phyloP scores from a whole-genome alignment of 805 yeast species.

The fission yeast (Schizosaccharomyces pombe) region DNA sequence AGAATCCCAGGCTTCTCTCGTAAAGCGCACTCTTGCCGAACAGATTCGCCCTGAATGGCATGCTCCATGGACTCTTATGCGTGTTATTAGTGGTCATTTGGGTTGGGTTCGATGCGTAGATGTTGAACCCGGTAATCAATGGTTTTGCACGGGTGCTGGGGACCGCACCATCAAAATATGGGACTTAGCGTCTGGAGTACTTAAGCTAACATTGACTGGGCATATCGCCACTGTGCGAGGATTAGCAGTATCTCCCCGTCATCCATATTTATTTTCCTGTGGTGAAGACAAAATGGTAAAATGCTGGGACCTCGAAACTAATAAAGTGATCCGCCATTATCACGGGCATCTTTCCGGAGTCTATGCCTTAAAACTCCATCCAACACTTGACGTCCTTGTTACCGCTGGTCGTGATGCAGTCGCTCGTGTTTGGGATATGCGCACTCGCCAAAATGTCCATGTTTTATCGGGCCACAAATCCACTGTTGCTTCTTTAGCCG shows the following conservation, averaged over 20 bases:
- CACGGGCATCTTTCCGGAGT: constrained; percentile 89
- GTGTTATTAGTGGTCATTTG: constrained; percentile 66
- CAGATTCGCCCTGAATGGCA: constrained; percentile 20
- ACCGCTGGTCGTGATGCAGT: constrained; percentile 80
- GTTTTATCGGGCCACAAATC: constrained; percentile 61
- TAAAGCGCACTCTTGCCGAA: not conserved
- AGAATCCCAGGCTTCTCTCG: not conserved
- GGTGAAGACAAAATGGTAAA: constrained; percentile 82
- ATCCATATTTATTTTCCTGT: constrained; percentile 75
- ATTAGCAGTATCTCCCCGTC: constrained; percentile 42
- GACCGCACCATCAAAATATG: constrained; percentile 79
- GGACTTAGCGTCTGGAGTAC: constrained; percentile 52
- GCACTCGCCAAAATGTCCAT: constrained; percentile 52
- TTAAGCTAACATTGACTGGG: constrained; percentile 63
- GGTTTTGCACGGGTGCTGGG: constrained; percentile 80
- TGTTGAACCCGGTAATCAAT: constrained; percentile 67
- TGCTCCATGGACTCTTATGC: constrained; percentile 45
- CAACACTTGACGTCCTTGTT: constrained; percentile 57
- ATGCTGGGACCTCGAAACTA: constrained; percentile 89
- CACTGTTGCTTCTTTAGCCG: constrained; percentile 43
- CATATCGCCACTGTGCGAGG: constrained; percentile 78
- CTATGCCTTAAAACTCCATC: constrained; percentile 63
- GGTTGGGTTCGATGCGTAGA: constrained; percentile 81
- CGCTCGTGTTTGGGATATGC: constrained; percentile 79
- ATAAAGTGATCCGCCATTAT: constrained; percentile 59